Base-by-base conservation (phyloP, 2,329 filamentous ascomycete genomes). In the Talaromyces sp. region DNA sequence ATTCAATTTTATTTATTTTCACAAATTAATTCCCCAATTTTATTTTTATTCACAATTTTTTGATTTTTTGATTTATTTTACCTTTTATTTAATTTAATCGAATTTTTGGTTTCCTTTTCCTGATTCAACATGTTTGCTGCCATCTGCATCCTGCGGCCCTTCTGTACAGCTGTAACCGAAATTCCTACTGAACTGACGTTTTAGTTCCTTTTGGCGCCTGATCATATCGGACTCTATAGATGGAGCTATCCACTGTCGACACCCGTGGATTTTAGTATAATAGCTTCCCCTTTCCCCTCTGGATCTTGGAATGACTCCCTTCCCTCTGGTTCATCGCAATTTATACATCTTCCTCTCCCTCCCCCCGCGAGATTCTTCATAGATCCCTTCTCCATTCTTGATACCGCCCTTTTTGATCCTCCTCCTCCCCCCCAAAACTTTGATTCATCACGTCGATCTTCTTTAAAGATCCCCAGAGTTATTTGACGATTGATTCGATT, bases 101-200 rank as follows among this genome's bases (percentile, higher is more conserved):
- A 16, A 32, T 39, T 41, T 49, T 40, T 41, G 5, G 35, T 56
- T 52, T 56, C 51, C 59, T 58, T 63, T 61, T 67, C 61, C 66
- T 68, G 56, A 63, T 66, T 58, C 47, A 58, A 60, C 50, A 51
- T 70, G 67, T 69, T 70, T 70, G 67, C 66, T 68, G 61, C 61
- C 57, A 58, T 66, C 63, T 67, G 65, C 64, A 66, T 68, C 62
- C 64, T 65, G 62, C 62, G 54, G 51, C 52, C 24, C 55, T 54
- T 62, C 60, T 68, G 63, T 68, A 68, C 68, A 70, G 67, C 66
- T 69, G 68, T 67, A 65, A 69, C 66, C 66, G 59, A 65, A 69
- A 69, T 66, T 60, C 56, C 44, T 39, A 57, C 41, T 64, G 62
- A 65, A 67, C 64, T 67, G 61, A 69, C 60, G 60, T 65, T 65